Base-by-base conservation (phyloP, 345 rosid genomes). In the Pugionium dolabratum region DNA sequence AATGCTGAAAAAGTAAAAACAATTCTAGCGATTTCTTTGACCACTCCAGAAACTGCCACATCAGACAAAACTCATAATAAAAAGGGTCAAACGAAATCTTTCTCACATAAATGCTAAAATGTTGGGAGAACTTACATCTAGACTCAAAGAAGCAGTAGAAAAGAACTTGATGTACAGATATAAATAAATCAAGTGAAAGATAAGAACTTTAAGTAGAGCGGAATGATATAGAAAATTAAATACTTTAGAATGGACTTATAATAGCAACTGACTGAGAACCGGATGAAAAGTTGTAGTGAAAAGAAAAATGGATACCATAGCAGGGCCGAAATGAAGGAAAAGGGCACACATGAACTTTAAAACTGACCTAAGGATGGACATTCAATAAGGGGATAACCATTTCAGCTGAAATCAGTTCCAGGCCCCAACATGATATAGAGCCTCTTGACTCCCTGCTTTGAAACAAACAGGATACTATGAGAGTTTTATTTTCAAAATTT, bases 391-490 rank as follows among this genome's bases (percentile, higher is more conserved):
- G 78, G 94, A 79, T 80, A 82, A 91, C 84, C 95, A 74, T 77
- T 82, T 86, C 88, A 81, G 89, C 96, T 78, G 85, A 84, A 92
- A 85, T 86, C 90, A 90, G 88, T 86, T 84, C 93, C 97, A 90
- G 98, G 90, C 86, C 90, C 87, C 83, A 80, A 79, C 85, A 85
- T 81, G 90, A 84, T 77, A 58, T 65, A 87, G 97, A 92, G 91
- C 89, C 91, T 80, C 98, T 83, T 73, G 85, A 80, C 78, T 60
- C 85, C 96, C 97, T 92, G 98, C 96, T 89, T 79, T 74, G 82
- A 83, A 83, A 93, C 88, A 92, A 72, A 87, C 83, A 87, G 78
- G 82, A 84, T 79, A 92, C 76, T 83, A 87, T 89, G 79, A 90
- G 89, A 81, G 70, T 83, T 74, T 76, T 77, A 51, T 47, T 76